phyloP scores from a whole-genome alignment of 768 basidiomycete species.

The Sarcodon sp. region DNA sequence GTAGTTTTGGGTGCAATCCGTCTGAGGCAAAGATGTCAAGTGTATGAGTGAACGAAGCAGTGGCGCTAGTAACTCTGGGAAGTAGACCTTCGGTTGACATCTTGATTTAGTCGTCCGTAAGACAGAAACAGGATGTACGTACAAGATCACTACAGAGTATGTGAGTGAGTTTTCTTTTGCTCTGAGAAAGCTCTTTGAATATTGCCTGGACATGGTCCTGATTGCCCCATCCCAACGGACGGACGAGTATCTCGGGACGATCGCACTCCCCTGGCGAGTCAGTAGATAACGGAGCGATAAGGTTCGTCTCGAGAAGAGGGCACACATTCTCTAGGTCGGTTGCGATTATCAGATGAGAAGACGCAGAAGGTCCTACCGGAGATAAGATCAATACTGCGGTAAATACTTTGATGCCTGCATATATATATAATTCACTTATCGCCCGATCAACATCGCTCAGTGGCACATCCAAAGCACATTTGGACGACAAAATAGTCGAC shows the following conservation, averaged over 20 bases:
- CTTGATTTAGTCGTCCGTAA: neutral
- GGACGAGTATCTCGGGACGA: slow-evolving; percentile 22
- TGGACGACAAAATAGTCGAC: slow-evolving; percentile 26
- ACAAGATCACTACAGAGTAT: slow-evolving; percentile 81
- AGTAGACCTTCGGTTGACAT: slow-evolving; percentile 56
- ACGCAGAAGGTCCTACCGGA: no score
- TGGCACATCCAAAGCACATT: slow-evolving; percentile 1
- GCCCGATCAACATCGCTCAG: no score
- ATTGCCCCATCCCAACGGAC: slow-evolving; percentile 65
- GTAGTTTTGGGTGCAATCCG: slow-evolving; percentile 3
- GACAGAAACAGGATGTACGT: slow-evolving; percentile 15
- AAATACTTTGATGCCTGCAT: no score
- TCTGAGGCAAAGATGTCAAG: slow-evolving; percentile 38
- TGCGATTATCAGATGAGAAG: slow-evolving; percentile 22
- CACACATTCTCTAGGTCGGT: slow-evolving; percentile 77
- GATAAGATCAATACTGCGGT: no score
- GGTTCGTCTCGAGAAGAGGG: slow-evolving; percentile 31
- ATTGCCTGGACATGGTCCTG: slow-evolving; percentile 27
- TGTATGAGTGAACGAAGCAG: slow-evolving; percentile 65
- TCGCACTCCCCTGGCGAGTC: neutral
- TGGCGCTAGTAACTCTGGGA: slow-evolving; percentile 68
- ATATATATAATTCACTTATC: no score
- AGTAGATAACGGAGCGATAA: slow-evolving; percentile 3
- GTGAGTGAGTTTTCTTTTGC: slow-evolving; percentile 31
- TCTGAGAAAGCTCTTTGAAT: slow-evolving; percentile 20